Conservation (phyloP, 2,329 filamentous ascomycete species). For the Dactylonectria estremocensis region DNA sequence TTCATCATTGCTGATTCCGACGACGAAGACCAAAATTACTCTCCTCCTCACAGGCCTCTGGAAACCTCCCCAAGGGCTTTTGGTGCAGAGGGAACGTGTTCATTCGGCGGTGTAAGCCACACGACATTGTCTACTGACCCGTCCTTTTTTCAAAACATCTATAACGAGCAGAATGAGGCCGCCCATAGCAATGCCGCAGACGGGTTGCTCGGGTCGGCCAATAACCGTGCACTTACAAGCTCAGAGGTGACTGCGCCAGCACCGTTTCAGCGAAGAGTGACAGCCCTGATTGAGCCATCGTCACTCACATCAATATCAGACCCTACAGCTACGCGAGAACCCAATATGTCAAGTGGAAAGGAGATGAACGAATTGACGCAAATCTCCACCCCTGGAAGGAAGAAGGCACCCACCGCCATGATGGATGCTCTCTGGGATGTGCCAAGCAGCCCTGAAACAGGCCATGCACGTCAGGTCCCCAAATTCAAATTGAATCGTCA, state of each 20-base stretch:
- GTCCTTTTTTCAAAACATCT: conserved; percentile 63
- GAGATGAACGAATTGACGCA: conserved; percentile 51
- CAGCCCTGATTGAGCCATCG: conserved; percentile 46
- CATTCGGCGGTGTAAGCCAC: conserved; percentile 47
- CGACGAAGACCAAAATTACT: conserved; percentile 52
- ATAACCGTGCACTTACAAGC: conserved; percentile 37
- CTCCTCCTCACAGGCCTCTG: conserved; percentile 33
- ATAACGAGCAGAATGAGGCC: conserved; percentile 61
- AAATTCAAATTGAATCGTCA: conserved; percentile 38
- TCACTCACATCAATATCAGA: conserved; percentile 51
- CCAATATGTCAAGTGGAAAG: conserved; percentile 30
- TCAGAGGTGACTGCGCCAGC: conserved; percentile 47
- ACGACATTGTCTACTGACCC: conserved; percentile 63
- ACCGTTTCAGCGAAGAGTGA: conserved; percentile 48
- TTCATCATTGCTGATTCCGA: conserved; percentile 58
- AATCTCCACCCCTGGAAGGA: conserved; percentile 51
- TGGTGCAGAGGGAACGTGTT: conserved; percentile 33
- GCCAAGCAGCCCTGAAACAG: conserved; percentile 58
- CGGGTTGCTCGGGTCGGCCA: conserved; percentile 22
- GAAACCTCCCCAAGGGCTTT: conserved; percentile 20
- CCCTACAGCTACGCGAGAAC: conserved; percentile 32
- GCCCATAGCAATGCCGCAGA: conserved; percentile 41
- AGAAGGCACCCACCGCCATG: conserved; percentile 41
- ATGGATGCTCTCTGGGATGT: conserved; percentile 61
- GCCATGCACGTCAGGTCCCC: conserved; percentile 25